Evolutionary conservation across 2,329 filamentous ascomycete genomes (phyloP).

Genomic region (Stagonosporopsis vannaccii): DNA sequence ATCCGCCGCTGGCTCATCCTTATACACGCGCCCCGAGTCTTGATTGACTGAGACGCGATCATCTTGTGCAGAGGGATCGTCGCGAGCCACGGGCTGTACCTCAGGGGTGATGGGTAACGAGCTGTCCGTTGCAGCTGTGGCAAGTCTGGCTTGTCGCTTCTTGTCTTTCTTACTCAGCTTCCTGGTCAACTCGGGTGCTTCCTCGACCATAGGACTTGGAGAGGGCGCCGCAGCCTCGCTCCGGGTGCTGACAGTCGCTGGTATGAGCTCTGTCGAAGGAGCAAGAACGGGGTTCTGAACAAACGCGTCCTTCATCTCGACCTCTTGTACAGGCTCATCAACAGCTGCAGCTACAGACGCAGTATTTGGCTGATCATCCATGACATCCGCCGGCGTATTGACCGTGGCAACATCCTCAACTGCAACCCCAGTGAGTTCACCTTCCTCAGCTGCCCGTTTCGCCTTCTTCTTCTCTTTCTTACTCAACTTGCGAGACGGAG

Average conservation of each 20-base stretch:
- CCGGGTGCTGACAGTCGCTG: neutral
- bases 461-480: constrained; percentile 34
- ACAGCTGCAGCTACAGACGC: neutral
- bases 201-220: constrained; percentile 12
- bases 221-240: neutral
- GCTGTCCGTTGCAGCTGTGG: neutral
- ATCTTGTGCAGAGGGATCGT: neutral
- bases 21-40: neutral
- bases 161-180: constrained; percentile 45
- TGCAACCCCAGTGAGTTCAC: constrained; percentile 11
- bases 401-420: neutral
- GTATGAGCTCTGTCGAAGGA: neutral
- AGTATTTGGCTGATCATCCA: neutral
- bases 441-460: constrained; percentile 2
- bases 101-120: neutral
- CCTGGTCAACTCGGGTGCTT: constrained; percentile 19
- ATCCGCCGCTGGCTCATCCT: neutral
- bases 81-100: neutral
- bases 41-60: neutral
- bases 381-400: neutral
- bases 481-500: constrained; percentile 22
- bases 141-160: constrained; percentile 41
- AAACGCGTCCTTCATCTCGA: neutral
- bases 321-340: neutral
- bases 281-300: neutral